Conservation (phyloP, 2,329 filamentous ascomycete genomes). For the Hirsutella minnesotensis region DNA sequence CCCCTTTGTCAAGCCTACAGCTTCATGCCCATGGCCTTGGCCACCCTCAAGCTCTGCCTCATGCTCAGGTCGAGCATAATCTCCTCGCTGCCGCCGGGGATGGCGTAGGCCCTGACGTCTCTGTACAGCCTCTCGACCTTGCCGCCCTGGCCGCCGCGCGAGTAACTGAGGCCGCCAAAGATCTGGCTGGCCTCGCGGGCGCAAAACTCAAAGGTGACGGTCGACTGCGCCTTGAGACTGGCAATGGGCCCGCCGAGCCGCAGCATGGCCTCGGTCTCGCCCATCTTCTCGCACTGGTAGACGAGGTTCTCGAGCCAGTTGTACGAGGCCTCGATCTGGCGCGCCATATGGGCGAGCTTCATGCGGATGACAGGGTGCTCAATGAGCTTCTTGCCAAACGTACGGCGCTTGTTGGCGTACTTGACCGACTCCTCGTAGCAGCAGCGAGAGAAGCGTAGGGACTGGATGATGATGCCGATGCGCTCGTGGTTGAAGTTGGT, state of each 20-base stretch:
- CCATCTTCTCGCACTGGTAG: conserved; percentile 88
- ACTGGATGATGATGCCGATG: conserved; percentile 97
- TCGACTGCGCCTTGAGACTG: conserved; percentile 84
- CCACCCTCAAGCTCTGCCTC: conserved; percentile 77
- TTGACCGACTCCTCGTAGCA: conserved; percentile 96
- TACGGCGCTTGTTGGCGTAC: conserved; percentile 93
- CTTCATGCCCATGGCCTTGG: conserved; percentile 92
- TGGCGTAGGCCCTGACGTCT: conserved; percentile 91
- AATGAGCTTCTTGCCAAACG: conserved; percentile 93
- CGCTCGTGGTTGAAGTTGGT: conserved; percentile 99
- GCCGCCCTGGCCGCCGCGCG: conserved; percentile 82
- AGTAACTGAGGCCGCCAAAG: conserved; percentile 89
- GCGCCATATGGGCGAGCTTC: conserved; percentile 96
- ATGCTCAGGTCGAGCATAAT: conserved; percentile 98
- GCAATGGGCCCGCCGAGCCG: conserved; percentile 92
- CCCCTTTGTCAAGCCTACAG: conserved; percentile 39
- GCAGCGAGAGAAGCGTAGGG: conserved; percentile 84
- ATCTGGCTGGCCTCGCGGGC: conserved; percentile 94
- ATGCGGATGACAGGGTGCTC: conserved; percentile 95
- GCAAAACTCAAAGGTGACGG: conserved; percentile 94
- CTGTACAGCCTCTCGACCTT: conserved; percentile 93
- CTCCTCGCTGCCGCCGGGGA: conserved; percentile 92
- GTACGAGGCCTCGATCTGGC: conserved; percentile 94
- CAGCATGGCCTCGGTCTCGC: conserved; percentile 89
- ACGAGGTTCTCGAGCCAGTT: conserved; percentile 94